Evolutionary conservation across 2,329 filamentous ascomycete species (phyloP), one percentile per base, ranked within the genome.

Genomic region (Penicillium capsulatum): DNA sequence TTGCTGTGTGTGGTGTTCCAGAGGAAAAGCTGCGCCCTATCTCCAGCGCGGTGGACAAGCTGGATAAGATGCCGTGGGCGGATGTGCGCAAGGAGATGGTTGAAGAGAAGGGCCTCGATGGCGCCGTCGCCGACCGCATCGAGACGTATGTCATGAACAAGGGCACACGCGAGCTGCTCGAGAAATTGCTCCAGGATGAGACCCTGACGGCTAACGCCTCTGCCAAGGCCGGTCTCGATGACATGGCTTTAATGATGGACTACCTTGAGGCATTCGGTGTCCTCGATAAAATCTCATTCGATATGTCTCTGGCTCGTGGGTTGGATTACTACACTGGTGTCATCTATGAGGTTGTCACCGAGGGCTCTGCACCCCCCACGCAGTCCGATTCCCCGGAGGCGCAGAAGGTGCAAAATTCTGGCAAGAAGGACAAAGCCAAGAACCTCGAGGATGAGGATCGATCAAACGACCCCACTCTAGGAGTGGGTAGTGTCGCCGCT

Each of bases 51-150:
- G 90, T 97, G 32, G 91, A 97, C 71, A 97, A 97, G 73, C 74
- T 97, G 38, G 91, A 96, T 68, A 97, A 97, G 71, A 72, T 83
- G 59, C 84, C 89, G 1, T 96, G 90, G 91, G 77, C 77, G 20
- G 89, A 94, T 49, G 91, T 96, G 37, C 81, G 83, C 64, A 85
- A 84, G 65, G 90, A 96, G 65, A 96, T 96, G 90, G 83, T 86
- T 0, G 86, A 91, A 52, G 86, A 94, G 50, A 96, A 96, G 71
- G 89, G 88, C 0, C 74, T 97, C 2, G 77, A 80, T 29, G 72
- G 73, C 16, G 81, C 79, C 10, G 79, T 91, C 19, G 91, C 91
- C 32, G 89, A 96, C 68, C 84, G 80, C 58, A 94, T 96, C 55
- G 88, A 89, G 55, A 79, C 82, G 58, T 95, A 84, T 64, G 87